phyloP scores from a whole-genome alignment of 768 basidiomycete species.

The Tricholoma furcatifolium region DNA sequence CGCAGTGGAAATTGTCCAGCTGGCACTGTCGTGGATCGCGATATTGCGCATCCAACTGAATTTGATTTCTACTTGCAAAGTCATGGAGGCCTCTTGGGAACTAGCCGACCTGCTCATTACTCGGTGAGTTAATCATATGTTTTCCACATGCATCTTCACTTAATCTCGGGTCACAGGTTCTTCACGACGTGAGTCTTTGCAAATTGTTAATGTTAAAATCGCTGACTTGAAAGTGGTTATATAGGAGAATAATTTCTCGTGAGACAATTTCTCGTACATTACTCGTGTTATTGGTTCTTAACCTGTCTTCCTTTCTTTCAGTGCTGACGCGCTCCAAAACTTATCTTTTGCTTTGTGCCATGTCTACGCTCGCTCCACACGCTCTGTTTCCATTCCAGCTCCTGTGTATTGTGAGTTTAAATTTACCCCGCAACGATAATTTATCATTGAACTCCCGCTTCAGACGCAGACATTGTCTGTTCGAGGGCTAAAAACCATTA shows the following conservation, averaged over 20 bases:
- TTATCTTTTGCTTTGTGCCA: conserved; percentile 62
- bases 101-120: conserved; percentile 54
- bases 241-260: conserved; percentile 63
- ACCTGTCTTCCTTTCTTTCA: conserved; percentile 17
- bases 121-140: conserved; percentile 29
- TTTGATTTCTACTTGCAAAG: conserved; percentile 81
- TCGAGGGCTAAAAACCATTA: conserved; percentile 81
- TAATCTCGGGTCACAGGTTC: conserved; percentile 26
- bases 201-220: background rate
- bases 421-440: background rate
- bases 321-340: conserved; percentile 60
- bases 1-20: conserved; percentile 73
- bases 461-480: conserved; percentile 44
- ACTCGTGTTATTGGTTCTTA: background rate
- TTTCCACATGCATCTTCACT: background rate
- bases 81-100: conserved; percentile 77
- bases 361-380: conserved; percentile 69
- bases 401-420: conserved; percentile 78
- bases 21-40: conserved; percentile 75
- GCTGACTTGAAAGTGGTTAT: background rate
- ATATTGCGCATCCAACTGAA: conserved; percentile 69
- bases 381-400: conserved; percentile 80
- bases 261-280: conserved; percentile 14
- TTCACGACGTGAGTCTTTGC: conserved; percentile 38
- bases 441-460: background rate